Base-by-base conservation (phyloP, 257 asterid species). In the Nicotiana obtusifolia region DNA sequence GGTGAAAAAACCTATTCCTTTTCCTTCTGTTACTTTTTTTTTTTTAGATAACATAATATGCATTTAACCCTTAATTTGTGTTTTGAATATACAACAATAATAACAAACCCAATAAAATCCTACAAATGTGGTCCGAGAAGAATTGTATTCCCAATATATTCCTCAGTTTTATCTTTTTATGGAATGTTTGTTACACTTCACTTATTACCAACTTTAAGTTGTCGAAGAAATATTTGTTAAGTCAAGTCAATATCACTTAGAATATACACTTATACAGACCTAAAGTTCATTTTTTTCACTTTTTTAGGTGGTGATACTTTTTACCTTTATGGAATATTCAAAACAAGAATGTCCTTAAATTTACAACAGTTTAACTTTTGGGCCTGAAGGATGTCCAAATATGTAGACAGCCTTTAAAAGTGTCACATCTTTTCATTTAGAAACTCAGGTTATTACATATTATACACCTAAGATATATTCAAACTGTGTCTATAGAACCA, bases 1-100 rank as follows among this genome's bases (percentile, higher is more conserved):
- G 98, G 98, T 91, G 77, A 89, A 86, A 28, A 19, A 73, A 14
- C 9, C 76, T 47, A 17, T 28, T 19, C 20, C 20, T 54, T n/a
- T 64, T 64, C 10, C 6, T 64, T 28, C 5, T 17, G 44, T 37
- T 37, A 0, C 10, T 37, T 37, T 7, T 37, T 35, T 0, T 35
- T 35, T 35, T 35, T 35, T 1, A 7, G 7, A 35, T 35, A 35
- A 35, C 44, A 35, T 35, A 35, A 35, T 35, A 6, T 35, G 44
- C 9, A 35, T 35, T 35, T 35, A 6, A 35, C 44, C 9, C 44
- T 35, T 35, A 35, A 35, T 35, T 35, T 35, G 44, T 35, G 31
- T 30, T 30, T 30, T 30, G 31, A 30, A 30, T 30, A 30, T 30
- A 30, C 31, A 30, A 30, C 4, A 30, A 2, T 30, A 30, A 30